phyloP scores from a whole-genome alignment of 352 stramenopile genomes.

The Pythium scleroteichum region DNA sequence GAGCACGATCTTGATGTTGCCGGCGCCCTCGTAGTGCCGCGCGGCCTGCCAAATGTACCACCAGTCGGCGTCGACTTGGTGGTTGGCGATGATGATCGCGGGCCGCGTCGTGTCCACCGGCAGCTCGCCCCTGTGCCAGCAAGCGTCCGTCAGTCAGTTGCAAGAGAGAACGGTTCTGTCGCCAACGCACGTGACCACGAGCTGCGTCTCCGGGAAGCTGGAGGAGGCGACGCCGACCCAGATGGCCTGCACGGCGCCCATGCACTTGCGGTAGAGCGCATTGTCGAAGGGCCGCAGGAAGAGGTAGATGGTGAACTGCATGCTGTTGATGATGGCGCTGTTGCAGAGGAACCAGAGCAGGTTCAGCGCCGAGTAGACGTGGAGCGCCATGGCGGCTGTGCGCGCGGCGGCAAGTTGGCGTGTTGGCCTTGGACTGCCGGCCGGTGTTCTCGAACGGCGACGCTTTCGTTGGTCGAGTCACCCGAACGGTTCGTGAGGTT shows the following conservation, averaged over 20 bases:
- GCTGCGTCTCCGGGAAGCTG: constrained; percentile 81
- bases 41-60: constrained; percentile 92
- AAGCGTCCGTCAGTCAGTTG: too few species aligned
- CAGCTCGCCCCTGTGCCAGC: constrained; percentile 62
- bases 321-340: constrained; percentile 75
- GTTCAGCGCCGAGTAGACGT: constrained; percentile 73
- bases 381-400: constrained; percentile 46
- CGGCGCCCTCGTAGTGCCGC: constrained; percentile 52
- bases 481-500: constrained; percentile 15
- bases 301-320: constrained; percentile 81
- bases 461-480: constrained; percentile 30
- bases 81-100: constrained; percentile 90
- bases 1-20: constrained; percentile 91
- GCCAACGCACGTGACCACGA: constrained; percentile 61
- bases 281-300: constrained; percentile 85
- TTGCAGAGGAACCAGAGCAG: constrained; percentile 88
- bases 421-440: background rate
- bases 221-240: constrained; percentile 89
- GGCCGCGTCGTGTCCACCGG: constrained; percentile 71
- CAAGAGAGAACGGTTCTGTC: too few species aligned
- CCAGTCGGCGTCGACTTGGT: constrained; percentile 92
- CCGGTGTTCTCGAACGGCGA: constrained; percentile 17
- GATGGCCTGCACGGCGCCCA: constrained; percentile 66
- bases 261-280: constrained; percentile 73
- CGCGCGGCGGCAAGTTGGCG: background rate